Conservation (phyloP, 2,329 filamentous ascomycete species). For the Apiospora malaysiana region DNA sequence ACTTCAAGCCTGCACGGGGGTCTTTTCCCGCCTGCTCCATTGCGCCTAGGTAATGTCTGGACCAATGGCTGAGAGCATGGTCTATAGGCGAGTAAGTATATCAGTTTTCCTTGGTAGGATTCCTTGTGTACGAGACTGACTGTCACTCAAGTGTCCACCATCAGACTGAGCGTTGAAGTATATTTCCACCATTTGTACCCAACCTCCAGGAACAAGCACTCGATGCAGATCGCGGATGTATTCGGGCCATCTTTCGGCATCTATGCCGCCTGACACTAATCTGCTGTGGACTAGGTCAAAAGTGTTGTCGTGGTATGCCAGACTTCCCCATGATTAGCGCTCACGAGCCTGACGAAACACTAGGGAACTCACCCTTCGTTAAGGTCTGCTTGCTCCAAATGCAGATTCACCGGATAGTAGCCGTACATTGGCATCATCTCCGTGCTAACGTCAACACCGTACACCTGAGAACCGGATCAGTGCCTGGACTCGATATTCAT, state of each 20-base stretch:
- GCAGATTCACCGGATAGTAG: conserved; percentile 64
- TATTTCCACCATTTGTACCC: conserved; percentile 88
- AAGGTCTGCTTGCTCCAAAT: conserved; percentile 75
- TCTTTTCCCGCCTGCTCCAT: conserved; percentile 67
- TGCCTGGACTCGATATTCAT: conserved; percentile 17
- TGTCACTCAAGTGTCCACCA: conserved; percentile 75
- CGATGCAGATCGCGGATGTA: conserved; percentile 80
- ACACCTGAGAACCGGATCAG: conserved; percentile 57
- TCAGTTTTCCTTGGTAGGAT: conserved; percentile 26
- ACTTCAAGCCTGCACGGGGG: conserved; percentile 65
- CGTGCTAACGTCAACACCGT: conserved; percentile 71
- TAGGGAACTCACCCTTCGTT: conserved; percentile 61
- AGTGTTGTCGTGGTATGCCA: conserved; percentile 65
- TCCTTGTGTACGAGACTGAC: conserved; percentile 43
- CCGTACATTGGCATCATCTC: conserved; percentile 62
- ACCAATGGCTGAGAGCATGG: conserved; percentile 73
- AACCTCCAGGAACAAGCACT: conserved; percentile 76
- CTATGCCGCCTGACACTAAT: conserved; percentile 73
- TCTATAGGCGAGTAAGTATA: conserved; percentile 44
- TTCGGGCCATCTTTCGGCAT: conserved; percentile 72
- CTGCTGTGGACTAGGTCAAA: conserved; percentile 88
- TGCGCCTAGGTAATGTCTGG: conserved; percentile 65
- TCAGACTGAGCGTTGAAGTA: conserved; percentile 87
- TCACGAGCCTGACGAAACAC: background rate
- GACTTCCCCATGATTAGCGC: conserved; percentile 26